phyloP scores from a whole-genome alignment of 257 asterid genomes.

The Plantago elongata region DNA sequence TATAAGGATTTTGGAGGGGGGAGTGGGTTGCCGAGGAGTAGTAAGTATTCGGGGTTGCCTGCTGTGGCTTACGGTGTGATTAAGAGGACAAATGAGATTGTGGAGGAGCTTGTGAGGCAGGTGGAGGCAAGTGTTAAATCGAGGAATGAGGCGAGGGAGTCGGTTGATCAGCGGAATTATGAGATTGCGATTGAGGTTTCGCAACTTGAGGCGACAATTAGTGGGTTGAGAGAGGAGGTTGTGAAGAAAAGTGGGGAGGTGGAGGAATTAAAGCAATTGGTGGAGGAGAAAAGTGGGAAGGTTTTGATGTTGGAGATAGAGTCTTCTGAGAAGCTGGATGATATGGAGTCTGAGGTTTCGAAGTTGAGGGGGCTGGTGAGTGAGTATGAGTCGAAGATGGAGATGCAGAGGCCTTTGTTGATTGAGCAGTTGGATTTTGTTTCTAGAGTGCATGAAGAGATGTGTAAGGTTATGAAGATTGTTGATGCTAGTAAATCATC shows the following conservation, averaged over 20 bases:
- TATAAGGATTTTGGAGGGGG: conserved; percentile 68
- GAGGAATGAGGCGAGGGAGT: conserved; percentile 74
- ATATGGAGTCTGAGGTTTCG: conserved; percentile 49
- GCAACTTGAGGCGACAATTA: conserved; percentile 72
- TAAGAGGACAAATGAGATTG: conserved; percentile 86
- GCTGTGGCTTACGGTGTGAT: conserved; percentile 91
- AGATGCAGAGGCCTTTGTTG: conserved; percentile 58
- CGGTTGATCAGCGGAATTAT: conserved; percentile 87
- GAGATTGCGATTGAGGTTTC: conserved; percentile 98
- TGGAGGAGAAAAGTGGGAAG: conserved; percentile 53
- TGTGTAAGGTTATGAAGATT: conserved; percentile 63
- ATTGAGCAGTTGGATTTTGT: conserved; percentile 70
- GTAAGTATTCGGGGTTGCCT: conserved; percentile 83
- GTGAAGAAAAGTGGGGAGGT: conserved; percentile 45
- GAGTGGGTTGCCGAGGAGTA: conserved; percentile 76
- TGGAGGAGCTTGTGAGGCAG: conserved; percentile 81
- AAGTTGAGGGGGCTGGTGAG: conserved; percentile 46
- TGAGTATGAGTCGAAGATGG: conserved; percentile 56
- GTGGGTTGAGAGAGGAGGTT: conserved; percentile 73
- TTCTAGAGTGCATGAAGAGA: conserved; percentile 56
- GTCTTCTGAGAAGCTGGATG: conserved; percentile 40
- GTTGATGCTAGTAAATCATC: conserved; percentile 68
- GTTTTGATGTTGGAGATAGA: conserved; percentile 46
- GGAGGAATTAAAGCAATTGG: conserved; percentile 38
- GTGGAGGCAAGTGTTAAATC: conserved; percentile 57